Base-by-base conservation (phyloP, 2,329 filamentous ascomycete genomes). In the Colletotrichum destructivum region DNA sequence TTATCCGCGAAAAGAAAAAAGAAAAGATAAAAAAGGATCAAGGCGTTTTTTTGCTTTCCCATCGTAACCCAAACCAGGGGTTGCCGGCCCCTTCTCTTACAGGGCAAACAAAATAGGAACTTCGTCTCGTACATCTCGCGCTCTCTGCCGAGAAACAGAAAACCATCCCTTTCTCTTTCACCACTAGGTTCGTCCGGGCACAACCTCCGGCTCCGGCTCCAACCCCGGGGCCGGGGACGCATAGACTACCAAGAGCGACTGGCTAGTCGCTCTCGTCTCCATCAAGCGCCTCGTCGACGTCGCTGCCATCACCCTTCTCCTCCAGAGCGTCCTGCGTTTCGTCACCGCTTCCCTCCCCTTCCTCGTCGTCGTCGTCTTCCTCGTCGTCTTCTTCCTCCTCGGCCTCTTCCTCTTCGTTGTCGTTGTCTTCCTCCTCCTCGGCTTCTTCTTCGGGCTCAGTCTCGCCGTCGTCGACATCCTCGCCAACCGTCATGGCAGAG, bases 271-370 rank as follows among this genome's bases (percentile, higher is more conserved):
- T 90, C 73, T 91, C 89, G 62, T 88, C 86, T 13, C 88, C 89
- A 74, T 91, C 90, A 70, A 92, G 79, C 15, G 89, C 91, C 74
- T 92, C 91, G 69, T 91, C 90, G 35, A 84, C 88, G 2, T 85
- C 84, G 26, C 84, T 87, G 2, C 84, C 84, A 4, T 85, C 85
- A 35, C 83, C 83, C 21, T 83, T 82, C 64, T 84, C 85, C 47
- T 88, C 88, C 12, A 84, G 82, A 5, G 85, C 85, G 62, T 89
- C 87, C 51, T 89, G 87, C 55, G 88, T 87, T 49, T 86, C 86
- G 12, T 87, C 86, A 4, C 86, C 88, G 18, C 88, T 88, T 0
- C 83, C 86, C 12, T 86, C 85, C 0, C 86, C 86, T 18, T 87
- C 86, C 40, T 88, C 88, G 16, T 85, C 85, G 5, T 83, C 82